Evolutionary conservation across 352 stramenopile species (phyloP), one percentile per base, ranked within the genome.

Genomic region (Phytophthora fragariae): DNA sequence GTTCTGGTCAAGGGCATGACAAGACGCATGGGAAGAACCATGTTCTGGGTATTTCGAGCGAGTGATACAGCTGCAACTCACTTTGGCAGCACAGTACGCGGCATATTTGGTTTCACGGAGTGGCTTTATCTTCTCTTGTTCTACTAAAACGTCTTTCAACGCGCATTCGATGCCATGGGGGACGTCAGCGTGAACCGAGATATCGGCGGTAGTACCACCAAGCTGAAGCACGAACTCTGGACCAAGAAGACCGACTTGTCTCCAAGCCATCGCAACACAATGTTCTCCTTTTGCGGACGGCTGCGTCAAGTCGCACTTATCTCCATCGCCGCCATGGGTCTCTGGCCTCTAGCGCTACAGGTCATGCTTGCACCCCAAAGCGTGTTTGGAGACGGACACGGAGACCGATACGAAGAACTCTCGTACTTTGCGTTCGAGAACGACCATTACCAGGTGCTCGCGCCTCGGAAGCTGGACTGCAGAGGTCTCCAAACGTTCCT

Each of bases 361-460:
- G 17, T 78, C 21, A 62, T 80, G 1, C 29, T 80, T 21, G 58
- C 69, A 1, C 79, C 79, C 0, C 24, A 76, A 59, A 83, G 73
- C 39, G 73, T 83, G 2, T 82, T 85, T 33, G 79, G 79, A 27
- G 75, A 85, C 24, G 79, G 79, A 49, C 79, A 85, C 49, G 79
- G 79, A 33, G 79, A 85, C 49, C 63, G 79, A 7, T 85, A 83
- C 58, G 75, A 83, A 27, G 66, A 85, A 55, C 33, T 72, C 5
- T 76, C 70, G 3, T 76, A 76, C n/a, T 76, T 73, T 19, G 68
- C 68, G 14, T 65, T 77, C 8, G 77, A 84, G 17, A 80, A 77
- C 47, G 77, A 84, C 27, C 73, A 81, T 47, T 84, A 84, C 49
- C 73, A 84, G 63, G 68, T 81, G 2, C 61, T 84, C 1, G 50